Base-by-base conservation (phyloP, 2,329 filamentous ascomycete genomes). In the Pezicula neosporulosa region DNA sequence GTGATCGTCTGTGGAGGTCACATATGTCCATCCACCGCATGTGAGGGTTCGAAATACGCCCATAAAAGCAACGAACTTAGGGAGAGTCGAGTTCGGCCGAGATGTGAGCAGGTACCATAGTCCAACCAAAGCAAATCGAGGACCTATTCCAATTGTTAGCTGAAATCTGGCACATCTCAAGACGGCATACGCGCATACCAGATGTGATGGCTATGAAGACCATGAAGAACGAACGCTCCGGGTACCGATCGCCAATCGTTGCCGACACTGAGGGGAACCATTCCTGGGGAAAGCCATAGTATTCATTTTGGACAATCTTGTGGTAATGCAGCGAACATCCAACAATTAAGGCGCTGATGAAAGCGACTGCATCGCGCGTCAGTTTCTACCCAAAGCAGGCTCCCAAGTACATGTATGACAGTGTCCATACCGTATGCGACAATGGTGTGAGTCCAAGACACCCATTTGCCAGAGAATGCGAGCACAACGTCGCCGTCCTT, bases 221-320 rank as follows among this genome's bases (percentile, higher is more conserved):
- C 82, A 96, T 93, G 70, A 99, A 99, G 64, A 97, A 87, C 15
- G 94, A 96, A 54, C 94, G 87, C 72, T 99, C 94, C 48, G 94
- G 94, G 66, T 97, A 97, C 59, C 92, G 85, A 71, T 99, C 94
- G 68, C 94, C 94, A 72, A 99, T 99, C 35, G 94, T 97, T 38
- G 94, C 87, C 28, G 93, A 97, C 19, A 97, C 92, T 41, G 92
- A 96, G 52, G 92, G 92, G 66, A 96, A 96, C 92, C 92, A 97
- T 77, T 97, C 92, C 60, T 96, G 78, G 2, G 92, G 92, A 67
- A 95, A 96, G 62, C 90, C 90, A 70, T 91, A 96, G 74, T 92
- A 89, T 72, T 99, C 91, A 72, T 99, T 99, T 72, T 97, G 79
- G 50, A 99, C 94, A 61, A 99, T 99, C 76, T 99, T 99, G 66